Evolutionary conservation across 352 stramenopile genomes (phyloP), one percentile per base, ranked within the genome.

Genomic region (Pythium grandisporangium): DNA sequence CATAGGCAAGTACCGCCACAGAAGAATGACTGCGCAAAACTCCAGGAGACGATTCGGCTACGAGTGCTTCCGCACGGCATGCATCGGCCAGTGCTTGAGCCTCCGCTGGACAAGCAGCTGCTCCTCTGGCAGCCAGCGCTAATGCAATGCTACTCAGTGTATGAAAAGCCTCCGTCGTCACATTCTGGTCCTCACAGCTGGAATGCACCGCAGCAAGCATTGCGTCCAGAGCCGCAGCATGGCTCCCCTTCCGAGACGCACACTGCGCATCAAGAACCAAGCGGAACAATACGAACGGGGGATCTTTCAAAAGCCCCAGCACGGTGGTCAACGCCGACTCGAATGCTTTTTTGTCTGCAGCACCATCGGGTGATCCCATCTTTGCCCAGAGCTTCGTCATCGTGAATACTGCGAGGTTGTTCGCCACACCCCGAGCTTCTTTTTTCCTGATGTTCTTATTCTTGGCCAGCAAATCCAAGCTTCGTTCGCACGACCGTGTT

Each of bases 401-500:
- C 14, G 14, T n/a, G n/a, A n/a, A n/a, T n/a, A 57, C 20, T 0
- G 42, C 14, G 30, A 34, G 16, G 37, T 51, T 51, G 19, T 14
- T 17, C n/a, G 1, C 29, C 2, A 42, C 1, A 7, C 33, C 7
- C 33, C n/a, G n/a, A n/a, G n/a, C n/a, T 40, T 40, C 17, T 40
- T 40, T 16, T 12, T 20, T 40, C 34, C 34, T n/a, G 3, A 7
- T 37, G 24, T 40, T 22, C 10, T 26, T 12, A 6, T 17, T 26
- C 3, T 34, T 19, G 10, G 11, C 26, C 2, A 12, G 4, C 3
- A 45, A 7, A 13, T 50, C 36, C 2, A 48, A 13, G 12, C 53
- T 46, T 29, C 44, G 51, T 1, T 27, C 16, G 14, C 56, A 79
- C 6, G 79, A 70, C 4, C n/a, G 26, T 14, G 56, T 50, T 13